These are phyloP conservation scores for Fusarium floridanum DNA, from an alignment of 2,329 filamentous ascomycete genomes.

Conservation along the genomic window DNA sequence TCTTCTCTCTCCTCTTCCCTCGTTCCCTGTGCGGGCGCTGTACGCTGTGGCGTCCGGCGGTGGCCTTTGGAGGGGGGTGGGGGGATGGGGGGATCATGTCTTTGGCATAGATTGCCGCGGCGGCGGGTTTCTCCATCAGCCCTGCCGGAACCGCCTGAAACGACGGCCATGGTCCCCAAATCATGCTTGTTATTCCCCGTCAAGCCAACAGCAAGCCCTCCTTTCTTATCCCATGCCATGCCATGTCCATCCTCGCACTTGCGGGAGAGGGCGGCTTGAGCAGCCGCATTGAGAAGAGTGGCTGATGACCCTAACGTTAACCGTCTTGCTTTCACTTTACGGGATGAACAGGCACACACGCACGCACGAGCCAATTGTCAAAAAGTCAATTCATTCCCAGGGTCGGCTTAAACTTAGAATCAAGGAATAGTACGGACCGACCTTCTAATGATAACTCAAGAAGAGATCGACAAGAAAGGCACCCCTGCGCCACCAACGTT, in stretches of 20 bases:
- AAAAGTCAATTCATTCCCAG: constrained; percentile 25
- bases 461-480: constrained; percentile 28
- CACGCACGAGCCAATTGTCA: constrained; percentile 36
- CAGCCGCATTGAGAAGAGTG: constrained; percentile 18
- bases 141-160: constrained; percentile 37
- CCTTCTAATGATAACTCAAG: neutral
- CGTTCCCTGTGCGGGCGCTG: too few species aligned
- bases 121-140: constrained; percentile 17
- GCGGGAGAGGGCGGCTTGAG: neutral
- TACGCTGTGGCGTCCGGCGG: constrained; percentile 5
- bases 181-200: constrained; percentile 15
- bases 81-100: constrained; percentile 3
- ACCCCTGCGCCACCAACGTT: constrained; percentile 28
- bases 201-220: constrained; percentile 1
- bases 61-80: constrained; percentile 11
- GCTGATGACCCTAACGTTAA: neutral
- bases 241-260: neutral
- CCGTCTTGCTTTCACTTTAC: neutral
- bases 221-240: too few species aligned
- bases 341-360: constrained; percentile 31
- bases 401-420: constrained; percentile 36
- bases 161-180: constrained; percentile 21
- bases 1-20: neutral
- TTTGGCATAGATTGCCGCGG: constrained; percentile 30
- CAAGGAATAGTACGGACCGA: constrained; percentile 3